A percentile compares a stretch with the other conserved stretches of the same genome.
These are phyloP conservation scores for Nothophoma quercina DNA, from an alignment of 2,329 filamentous ascomycete species.

Conservation along the genomic window DNA sequence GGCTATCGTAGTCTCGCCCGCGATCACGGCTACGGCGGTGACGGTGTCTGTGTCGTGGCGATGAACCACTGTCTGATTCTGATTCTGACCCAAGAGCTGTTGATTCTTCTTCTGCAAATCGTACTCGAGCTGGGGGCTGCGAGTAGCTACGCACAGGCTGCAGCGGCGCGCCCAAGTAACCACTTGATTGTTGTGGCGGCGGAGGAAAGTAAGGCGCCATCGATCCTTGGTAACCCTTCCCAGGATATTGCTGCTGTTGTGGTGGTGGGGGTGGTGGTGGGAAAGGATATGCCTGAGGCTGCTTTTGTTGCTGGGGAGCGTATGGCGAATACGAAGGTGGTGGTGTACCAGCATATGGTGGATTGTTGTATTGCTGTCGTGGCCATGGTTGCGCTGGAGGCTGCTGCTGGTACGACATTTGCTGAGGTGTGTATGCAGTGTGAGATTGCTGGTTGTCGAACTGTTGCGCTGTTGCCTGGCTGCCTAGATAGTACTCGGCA, in stretches of 20 bases:
- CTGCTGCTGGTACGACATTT: conserved; percentile 26
- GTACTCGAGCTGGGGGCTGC: conserved; percentile 41
- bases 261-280: conserved; percentile 18
- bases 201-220: conserved; percentile 14
- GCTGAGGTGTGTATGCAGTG: conserved; percentile 23
- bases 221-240: conserved; percentile 11
- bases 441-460: conserved; percentile 28
- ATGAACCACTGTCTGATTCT: conserved; percentile 28
- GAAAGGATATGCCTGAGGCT: conserved; percentile 32
- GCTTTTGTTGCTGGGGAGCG: conserved; percentile 28
- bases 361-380: conserved; percentile 18
- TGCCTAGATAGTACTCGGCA: conserved; percentile 44
- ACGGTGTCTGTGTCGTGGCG: conserved; percentile 20
- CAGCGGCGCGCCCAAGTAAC: conserved; percentile 36
- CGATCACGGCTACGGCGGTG: conserved; percentile 23
- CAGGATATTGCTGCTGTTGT: conserved; percentile 17
- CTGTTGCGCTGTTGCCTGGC: conserved; percentile 30
- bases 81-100: conserved; percentile 24
- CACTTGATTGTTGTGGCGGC: conserved; percentile 23
- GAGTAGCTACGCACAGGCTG: conserved; percentile 40
- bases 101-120: conserved; percentile 36
- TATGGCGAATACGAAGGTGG: conserved; percentile 33
- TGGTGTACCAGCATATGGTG: conserved; percentile 17
- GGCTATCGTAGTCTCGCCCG: conserved; percentile 19
- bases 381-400: conserved; percentile 21